phyloP scores from a whole-genome alignment of 2,329 filamentous ascomycete genomes.

The Pseudocercospora musae region DNA sequence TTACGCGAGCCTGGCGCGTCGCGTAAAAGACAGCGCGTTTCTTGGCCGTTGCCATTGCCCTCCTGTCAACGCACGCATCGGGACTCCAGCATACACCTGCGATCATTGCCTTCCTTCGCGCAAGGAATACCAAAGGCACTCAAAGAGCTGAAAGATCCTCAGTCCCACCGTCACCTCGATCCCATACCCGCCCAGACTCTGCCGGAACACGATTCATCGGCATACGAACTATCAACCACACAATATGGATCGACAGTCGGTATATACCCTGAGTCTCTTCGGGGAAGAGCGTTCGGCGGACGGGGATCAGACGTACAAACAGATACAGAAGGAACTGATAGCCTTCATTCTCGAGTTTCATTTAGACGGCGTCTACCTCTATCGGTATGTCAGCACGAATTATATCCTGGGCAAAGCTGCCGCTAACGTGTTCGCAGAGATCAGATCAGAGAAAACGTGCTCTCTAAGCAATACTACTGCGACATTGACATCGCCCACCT shows the following conservation, averaged over 20 bases:
- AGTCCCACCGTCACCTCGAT: background rate
- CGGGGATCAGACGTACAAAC: slow-evolving; percentile 37
- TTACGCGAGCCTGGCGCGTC: background rate
- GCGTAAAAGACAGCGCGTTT: background rate
- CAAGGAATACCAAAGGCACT: background rate
- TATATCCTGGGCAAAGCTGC: background rate
- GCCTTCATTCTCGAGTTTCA: slow-evolving; percentile 92
- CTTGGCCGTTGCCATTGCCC: background rate
- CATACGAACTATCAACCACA: slow-evolving; percentile 7
- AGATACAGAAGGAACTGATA: slow-evolving; percentile 75
- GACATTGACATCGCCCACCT: slow-evolving; percentile 94
- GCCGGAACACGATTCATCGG: background rate
- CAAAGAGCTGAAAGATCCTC: background rate
- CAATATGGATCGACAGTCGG: slow-evolving; percentile 79
- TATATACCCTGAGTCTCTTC: slow-evolving; percentile 81
- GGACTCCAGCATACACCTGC: background rate
- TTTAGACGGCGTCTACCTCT: slow-evolving; percentile 90
- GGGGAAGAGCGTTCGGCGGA: slow-evolving; percentile 38
- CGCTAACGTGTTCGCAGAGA: slow-evolving; percentile 60
- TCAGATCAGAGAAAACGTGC: slow-evolving; percentile 89
- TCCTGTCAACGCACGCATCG: background rate
- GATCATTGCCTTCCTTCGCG: background rate
- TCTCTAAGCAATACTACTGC: slow-evolving; percentile 91
- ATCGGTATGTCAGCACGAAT: slow-evolving; percentile 60
- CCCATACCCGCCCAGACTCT: slow-evolving; percentile 1